Conservation (phyloP, 2,329 filamentous ascomycete genomes). For the Botryosphaeria dothidea region DNA sequence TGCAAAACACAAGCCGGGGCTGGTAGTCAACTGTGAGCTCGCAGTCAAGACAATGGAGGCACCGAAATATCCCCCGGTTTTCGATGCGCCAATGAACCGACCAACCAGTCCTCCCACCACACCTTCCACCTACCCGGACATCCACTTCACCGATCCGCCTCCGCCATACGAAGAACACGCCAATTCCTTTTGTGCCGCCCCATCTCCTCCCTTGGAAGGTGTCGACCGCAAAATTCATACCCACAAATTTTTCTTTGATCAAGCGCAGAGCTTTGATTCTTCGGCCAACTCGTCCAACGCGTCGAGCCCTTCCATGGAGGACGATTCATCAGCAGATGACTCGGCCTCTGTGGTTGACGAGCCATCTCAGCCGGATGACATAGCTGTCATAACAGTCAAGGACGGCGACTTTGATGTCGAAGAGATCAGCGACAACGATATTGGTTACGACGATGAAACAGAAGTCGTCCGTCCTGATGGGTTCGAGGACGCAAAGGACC, state of each 20-base stretch:
- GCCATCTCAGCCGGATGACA: constrained; percentile 24
- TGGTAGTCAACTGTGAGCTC: neutral
- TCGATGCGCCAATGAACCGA: constrained; percentile 30
- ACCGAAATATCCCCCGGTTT: constrained; percentile 31
- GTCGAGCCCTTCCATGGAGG: constrained; percentile 36
- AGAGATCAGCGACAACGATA: constrained; percentile 40
- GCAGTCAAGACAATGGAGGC: constrained; percentile 32
- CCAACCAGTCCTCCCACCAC: constrained; percentile 41
- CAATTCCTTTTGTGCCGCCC: constrained; percentile 29
- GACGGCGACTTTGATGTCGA: constrained; percentile 43
- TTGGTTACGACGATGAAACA: constrained; percentile 40
- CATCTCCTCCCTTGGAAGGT: constrained; percentile 40
- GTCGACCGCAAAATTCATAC: constrained; percentile 38
- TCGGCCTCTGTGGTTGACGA: constrained; percentile 25
- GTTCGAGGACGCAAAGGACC: constrained; percentile 41
- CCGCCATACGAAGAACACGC: constrained; percentile 38
- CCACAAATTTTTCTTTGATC: constrained; percentile 38
- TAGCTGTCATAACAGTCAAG: constrained; percentile 23
- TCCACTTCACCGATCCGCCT: constrained; percentile 30
- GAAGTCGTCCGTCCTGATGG: constrained; percentile 48
- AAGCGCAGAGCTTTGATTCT: constrained; percentile 35
- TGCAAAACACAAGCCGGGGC: neutral
- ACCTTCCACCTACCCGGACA: constrained; percentile 27
- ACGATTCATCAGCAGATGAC: constrained; percentile 31
- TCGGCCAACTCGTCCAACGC: constrained; percentile 38